Base-by-base conservation (phyloP, 768 basidiomycete genomes). In the Wakefieldia striispora region DNA sequence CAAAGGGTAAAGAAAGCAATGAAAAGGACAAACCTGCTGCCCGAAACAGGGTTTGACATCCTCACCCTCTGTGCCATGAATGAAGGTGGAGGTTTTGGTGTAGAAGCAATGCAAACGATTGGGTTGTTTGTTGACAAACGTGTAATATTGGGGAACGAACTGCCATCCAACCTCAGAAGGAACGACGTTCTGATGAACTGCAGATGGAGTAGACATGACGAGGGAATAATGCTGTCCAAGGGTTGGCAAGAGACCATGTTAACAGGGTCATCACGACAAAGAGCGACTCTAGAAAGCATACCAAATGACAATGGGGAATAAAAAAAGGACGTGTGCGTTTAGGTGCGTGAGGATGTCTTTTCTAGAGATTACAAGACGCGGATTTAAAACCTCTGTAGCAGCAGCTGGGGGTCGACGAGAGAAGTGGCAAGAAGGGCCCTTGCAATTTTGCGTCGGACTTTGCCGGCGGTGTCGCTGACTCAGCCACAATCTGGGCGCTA, bases 131-230 rank as follows among this genome's bases (percentile, higher is more conserved):
- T 98, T 97, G 70, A 99, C 88, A 78, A 91, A 95, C 62, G 91
- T 95, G 76, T 99, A 99, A 76, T 98, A 98, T 73, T 99, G 95
- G 42, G 93, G 92, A 60, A 97, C 94, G 75, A 97, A 97, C 74
- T 97, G 94, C 93, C 94, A 97, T 73, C 95, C 94, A 67, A 97
- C 95, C 76, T 97, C 92, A 61, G 86, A 91, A 71, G 89, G 89
- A 76, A 86, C 75, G 76, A 90, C 84, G 66, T 77, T 80, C 70
- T 75, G 77, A 66, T 81, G 80, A 60, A 71, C 64, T 61, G 71
- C 55, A 62, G 80, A 61, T 67, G 72, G 55, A 55, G 72, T 56
- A 60, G 76, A 72, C 70, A 72, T 74, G 66, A 65, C 45, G 54
- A 49, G 48, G 55, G 58, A 68, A 62, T 54, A 55, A 65, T 67